Percentiles rank a stretch among this genome's conserved stretches.
phyloP scores from a whole-genome alignment of 2,329 filamentous ascomycete species.

The Phialophora tarda region DNA sequence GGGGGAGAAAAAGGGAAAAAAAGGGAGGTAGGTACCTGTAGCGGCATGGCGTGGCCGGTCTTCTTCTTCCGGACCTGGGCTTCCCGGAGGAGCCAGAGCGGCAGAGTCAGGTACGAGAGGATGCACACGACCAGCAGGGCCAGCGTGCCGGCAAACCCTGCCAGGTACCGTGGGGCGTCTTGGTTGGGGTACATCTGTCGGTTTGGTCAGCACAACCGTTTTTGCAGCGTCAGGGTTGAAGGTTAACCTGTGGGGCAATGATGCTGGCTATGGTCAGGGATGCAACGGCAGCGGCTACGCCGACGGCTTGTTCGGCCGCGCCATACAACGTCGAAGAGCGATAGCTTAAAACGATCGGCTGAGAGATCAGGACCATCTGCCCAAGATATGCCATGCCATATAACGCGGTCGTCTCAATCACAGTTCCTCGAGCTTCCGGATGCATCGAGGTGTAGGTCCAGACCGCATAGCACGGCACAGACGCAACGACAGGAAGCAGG shows the following conservation, averaged over 20 bases:
- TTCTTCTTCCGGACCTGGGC: conserved; percentile 33
- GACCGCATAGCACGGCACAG: conserved; percentile 40
- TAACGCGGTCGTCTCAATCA: conserved; percentile 22
- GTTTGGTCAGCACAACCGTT: neutral
- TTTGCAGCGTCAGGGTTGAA: neutral
- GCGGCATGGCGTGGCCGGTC: conserved; percentile 36
- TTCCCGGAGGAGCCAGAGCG: conserved; percentile 32
- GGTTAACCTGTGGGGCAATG: conserved; percentile 34
- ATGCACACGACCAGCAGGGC: conserved; percentile 32
- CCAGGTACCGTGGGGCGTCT: conserved; percentile 32
- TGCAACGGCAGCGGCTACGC: conserved; percentile 38
- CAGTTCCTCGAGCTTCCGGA: conserved; percentile 1
- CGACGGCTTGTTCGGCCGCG: conserved; percentile 38
- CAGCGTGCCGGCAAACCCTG: conserved; percentile 34
- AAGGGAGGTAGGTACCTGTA: conserved; percentile 1
- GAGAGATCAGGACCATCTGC: conserved; percentile 36
- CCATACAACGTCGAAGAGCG: conserved; percentile 37
- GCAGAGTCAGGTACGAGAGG: conserved; percentile 31
- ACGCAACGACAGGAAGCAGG: conserved; percentile 32
- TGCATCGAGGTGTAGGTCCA: conserved; percentile 39
- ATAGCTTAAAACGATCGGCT: conserved; percentile 33
- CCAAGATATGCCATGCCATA: conserved; percentile 39
- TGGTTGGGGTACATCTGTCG: conserved; percentile 28
- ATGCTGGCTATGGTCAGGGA: conserved; percentile 39
- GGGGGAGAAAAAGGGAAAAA: no score